Percentiles rank a stretch among this genome's conserved stretches.
Evolutionary conservation across 2,329 filamentous ascomycete species (phyloP).

Genomic region (Diaporthe sp.): DNA sequence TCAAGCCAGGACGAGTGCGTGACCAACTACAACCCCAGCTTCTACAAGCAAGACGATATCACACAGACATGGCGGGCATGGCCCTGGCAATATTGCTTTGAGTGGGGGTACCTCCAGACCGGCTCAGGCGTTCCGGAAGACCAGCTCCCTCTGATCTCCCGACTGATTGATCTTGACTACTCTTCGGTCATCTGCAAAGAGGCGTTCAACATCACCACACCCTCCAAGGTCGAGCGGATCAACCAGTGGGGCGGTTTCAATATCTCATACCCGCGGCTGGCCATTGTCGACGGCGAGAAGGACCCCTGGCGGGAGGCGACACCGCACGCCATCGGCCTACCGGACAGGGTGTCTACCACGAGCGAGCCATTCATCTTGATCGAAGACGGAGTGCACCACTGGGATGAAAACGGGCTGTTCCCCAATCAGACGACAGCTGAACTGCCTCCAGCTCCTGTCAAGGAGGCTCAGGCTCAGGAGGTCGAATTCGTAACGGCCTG

Average conservation of each 20-base stretch:
- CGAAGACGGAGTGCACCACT: slow-evolving; percentile 82
- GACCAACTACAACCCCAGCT: slow-evolving; percentile 51
- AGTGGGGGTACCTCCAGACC: slow-evolving; percentile 85
- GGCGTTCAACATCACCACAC: slow-evolving; percentile 77
- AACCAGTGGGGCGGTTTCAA: slow-evolving; percentile 83
- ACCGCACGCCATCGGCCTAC: slow-evolving; percentile 75
- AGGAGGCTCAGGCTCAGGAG: slow-evolving; percentile 70
- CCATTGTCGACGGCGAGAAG: slow-evolving; percentile 81
- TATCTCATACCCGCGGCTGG: slow-evolving; percentile 81
- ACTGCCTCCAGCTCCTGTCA: slow-evolving; percentile 72
- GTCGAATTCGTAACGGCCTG: slow-evolving; percentile 75
- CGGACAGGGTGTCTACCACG: slow-evolving; percentile 69
- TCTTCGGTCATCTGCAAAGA: slow-evolving; percentile 72
- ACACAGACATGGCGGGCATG: slow-evolving; percentile 61
- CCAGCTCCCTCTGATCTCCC: slow-evolving; percentile 79
- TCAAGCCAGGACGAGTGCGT: slow-evolving; percentile 56
- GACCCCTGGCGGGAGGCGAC: slow-evolving; percentile 86
- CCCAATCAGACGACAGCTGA: slow-evolving; percentile 70
- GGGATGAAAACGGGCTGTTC: slow-evolving; percentile 81
- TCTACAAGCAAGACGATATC: slow-evolving; percentile 54
- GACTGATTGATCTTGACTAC: slow-evolving; percentile 76
- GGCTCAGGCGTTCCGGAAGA: slow-evolving; percentile 76
- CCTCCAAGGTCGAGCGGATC: slow-evolving; percentile 74
- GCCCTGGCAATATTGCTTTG: slow-evolving; percentile 69
- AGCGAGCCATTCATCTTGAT: slow-evolving; percentile 83